Evolutionary conservation across 108 stramenopile species (phyloP).

Genomic region (Pelagomonas calceolata): DNA sequence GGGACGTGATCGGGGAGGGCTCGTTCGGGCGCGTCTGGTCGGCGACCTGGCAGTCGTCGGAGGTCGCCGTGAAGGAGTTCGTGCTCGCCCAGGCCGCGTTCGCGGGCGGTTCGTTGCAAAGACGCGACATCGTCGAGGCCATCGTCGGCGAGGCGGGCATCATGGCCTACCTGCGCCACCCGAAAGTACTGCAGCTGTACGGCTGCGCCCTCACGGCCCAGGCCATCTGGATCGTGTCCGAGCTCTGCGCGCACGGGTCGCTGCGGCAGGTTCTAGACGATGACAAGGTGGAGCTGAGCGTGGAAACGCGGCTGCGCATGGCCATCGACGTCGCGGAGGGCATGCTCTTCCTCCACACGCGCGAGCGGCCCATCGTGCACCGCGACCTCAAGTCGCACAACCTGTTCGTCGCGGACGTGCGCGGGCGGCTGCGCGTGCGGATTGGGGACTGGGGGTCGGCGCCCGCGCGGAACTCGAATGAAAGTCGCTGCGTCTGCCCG

Average conservation of each 20-base stretch:
- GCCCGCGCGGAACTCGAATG: too few relatives aligned
- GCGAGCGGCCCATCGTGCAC: constrained; percentile 89
- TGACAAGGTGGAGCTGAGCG: constrained; percentile 43
- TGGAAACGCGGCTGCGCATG: constrained; percentile 47
- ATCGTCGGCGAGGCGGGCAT: constrained; percentile 96
- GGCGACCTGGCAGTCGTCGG: constrained; percentile 79
- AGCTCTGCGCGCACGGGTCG: constrained; percentile 78
- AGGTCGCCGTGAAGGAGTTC: constrained; percentile 95
- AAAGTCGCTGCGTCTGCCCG: too few relatives aligned
- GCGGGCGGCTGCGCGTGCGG: background rate
- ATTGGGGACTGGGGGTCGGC: constrained; percentile 95
- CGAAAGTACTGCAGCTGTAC: constrained; percentile 87
- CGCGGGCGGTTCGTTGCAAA: constrained; percentile 80
- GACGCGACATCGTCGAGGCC: constrained; percentile 89
- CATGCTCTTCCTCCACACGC: constrained; percentile 83
- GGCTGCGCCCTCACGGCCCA: constrained; percentile 87
- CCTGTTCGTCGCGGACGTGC: constrained; percentile 67
- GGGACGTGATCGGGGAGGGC: constrained; percentile 91
- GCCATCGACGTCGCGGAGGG: constrained; percentile 89
- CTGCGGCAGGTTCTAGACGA: constrained; percentile 84
- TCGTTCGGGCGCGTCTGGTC: constrained; percentile 95
- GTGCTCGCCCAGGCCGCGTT: constrained; percentile 96
- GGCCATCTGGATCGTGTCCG: constrained; percentile 94
- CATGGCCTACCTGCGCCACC: constrained; percentile 91
- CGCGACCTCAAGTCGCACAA: constrained; percentile 96